Evolutionary conservation across 2,329 filamentous ascomycete genomes (phyloP), one percentile per base, ranked within the genome.

Genomic region (Trematosphaeria pertusa): DNA sequence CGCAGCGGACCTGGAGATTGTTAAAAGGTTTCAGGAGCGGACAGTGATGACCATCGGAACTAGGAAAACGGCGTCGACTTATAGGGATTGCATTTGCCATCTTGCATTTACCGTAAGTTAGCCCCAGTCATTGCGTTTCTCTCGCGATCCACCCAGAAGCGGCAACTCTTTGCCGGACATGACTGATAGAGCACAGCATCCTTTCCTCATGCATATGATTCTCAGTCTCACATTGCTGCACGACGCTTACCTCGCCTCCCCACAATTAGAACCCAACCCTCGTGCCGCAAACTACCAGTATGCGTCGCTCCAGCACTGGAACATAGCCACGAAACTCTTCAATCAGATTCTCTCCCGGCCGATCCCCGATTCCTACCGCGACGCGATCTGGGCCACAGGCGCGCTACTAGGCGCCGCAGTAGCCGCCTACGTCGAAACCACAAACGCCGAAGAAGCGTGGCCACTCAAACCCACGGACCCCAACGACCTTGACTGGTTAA

Each of bases 401-500:
- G 73, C 74, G 1, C 61, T 82, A 2, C 69, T 83, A 2, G 75
- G 79, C 6, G 69, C 74, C 17, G 70, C 76, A 0, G 67, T 75
- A 7, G 77, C 81, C 47, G 75, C 75, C 24, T 73, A 73, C 18
- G 62, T 80, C 17, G 76, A 80, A 22, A 69, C 71, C 1, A 48
- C 59, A 0, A 66, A 69, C 0, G 70, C 80, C 0, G 65, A 76
- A 38, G 64, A 80, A 43, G 73, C 79, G 2, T 87, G 84, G 84
- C 84, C 84, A 0, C 67, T 87, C 1, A 78, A 73, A 28, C 52
- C 67, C 2, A 62, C 71, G 0, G 69, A 69, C 0, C 48, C 70
- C 0, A 58, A 67, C 1, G 81, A 85, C 50, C 70, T 87, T 1
- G 74, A 81, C 56, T 87, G 84, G 84, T 61, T 87, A 2, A 78